Evolutionary conservation across 2,329 filamentous ascomycete genomes (phyloP).

Genomic region (Hypoxylon sp.): DNA sequence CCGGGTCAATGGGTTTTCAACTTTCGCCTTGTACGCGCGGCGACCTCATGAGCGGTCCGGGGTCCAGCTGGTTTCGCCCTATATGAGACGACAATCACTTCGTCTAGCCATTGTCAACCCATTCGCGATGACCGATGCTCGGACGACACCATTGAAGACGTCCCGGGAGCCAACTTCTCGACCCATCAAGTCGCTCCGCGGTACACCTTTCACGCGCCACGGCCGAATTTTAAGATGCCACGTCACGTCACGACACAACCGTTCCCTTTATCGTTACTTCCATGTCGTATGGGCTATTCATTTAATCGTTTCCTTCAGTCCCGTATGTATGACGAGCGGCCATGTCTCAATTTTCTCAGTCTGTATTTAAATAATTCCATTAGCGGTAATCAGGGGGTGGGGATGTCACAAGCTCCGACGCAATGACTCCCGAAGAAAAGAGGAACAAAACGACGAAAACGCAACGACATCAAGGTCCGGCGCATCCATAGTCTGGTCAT

Average conservation of each 20-base stretch:
- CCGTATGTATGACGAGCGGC: slow-evolving; percentile 33
- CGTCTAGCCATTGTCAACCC: not conserved
- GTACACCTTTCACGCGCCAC: slow-evolving; percentile 34
- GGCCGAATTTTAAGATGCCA: slow-evolving; percentile 36
- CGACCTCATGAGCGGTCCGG: slow-evolving; percentile 9
- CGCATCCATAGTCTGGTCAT: slow-evolving; percentile 14
- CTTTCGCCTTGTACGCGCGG: slow-evolving; percentile 13
- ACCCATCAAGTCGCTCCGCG: slow-evolving; percentile 12
- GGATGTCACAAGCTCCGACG: slow-evolving; percentile 6
- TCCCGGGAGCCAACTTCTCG: slow-evolving; percentile 8
- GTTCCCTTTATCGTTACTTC: slow-evolving; percentile 29
- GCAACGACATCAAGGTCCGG: slow-evolving; percentile 18
- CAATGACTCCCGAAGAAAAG: slow-evolving; percentile 15
- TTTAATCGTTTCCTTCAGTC: slow-evolving; percentile 23
- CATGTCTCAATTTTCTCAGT: slow-evolving; percentile 29
- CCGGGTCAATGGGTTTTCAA: slow-evolving; percentile 13
- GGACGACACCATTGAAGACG: not conserved
- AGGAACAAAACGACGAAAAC: slow-evolving; percentile 21
- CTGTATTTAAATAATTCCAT: slow-evolving; percentile 37
- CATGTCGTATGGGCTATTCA: slow-evolving; percentile 25
- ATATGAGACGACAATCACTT: not conserved
- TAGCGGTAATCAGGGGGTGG: slow-evolving; percentile 21
- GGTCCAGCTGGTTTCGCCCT: not conserved
- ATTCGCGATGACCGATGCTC: slow-evolving; percentile 6
- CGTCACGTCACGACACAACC: slow-evolving; percentile 34